These are phyloP conservation scores for Dactylellina cionopaga DNA, from an alignment of 2,329 filamentous ascomycete species.

Conservation along the genomic window DNA sequence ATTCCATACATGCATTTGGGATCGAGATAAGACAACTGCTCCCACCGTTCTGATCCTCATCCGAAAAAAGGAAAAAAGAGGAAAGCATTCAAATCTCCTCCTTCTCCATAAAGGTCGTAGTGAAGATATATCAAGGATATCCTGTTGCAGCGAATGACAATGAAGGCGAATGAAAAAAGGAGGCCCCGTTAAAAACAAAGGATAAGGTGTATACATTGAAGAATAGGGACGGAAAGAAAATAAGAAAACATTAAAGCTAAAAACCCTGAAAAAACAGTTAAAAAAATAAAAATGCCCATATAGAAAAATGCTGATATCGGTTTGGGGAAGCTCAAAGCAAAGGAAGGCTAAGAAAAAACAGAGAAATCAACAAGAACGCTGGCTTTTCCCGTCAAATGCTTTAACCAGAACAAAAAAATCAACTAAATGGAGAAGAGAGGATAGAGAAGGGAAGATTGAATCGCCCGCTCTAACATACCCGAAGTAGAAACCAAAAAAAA, in stretches of 20 bases:
- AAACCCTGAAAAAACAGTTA: background rate
- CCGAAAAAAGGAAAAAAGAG: no score
- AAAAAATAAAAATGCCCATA: background rate
- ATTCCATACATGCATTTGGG: no score
- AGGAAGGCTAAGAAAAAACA: constrained; percentile 22
- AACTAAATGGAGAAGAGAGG: background rate
- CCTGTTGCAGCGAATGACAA: constrained; percentile 19
- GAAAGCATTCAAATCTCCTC: background rate
- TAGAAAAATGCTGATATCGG: constrained; percentile 19
- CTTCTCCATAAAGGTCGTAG: background rate
- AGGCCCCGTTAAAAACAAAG: background rate
- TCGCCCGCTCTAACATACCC: background rate
- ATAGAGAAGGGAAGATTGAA: background rate
- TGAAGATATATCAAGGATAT: constrained; percentile 14
- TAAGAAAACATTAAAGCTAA: background rate
- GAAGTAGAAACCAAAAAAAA: no score
- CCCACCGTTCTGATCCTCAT: no score
- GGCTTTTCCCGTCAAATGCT: constrained; percentile 51
- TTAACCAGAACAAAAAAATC: constrained; percentile 12
- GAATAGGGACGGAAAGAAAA: constrained; percentile 11
- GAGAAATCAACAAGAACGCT: constrained; percentile 39
- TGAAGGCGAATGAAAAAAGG: constrained; percentile 21
- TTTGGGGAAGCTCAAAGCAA: constrained; percentile 33
- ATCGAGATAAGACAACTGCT: no score
- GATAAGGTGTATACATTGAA: constrained; percentile 49